Base-by-base conservation (phyloP, 306 rosid species). In the Corylus heterophylla region DNA sequence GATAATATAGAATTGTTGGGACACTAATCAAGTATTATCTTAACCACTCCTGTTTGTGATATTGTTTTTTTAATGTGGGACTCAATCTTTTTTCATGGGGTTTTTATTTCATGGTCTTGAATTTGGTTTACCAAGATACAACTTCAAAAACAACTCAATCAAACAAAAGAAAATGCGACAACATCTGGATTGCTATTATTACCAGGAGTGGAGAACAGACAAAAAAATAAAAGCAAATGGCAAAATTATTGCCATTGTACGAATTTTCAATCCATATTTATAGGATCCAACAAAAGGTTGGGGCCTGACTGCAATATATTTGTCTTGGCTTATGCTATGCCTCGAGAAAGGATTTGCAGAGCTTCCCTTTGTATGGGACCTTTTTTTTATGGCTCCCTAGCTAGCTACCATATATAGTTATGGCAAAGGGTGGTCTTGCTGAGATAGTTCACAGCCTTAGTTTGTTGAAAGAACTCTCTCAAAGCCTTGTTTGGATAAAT, bases 351-450 rank as follows among this genome's bases (percentile, higher is more conserved):
- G 71, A 70, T 54, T 74, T 51, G 75, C 61, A 63, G 76, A 47
- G 58, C 22, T 48, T 55, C 74, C 75, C 29, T 47, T 55, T 5
- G 45, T 69, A 48, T 25, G 54, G 56, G 20, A 12, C 35, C 47
- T 68, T 6, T 22, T 29, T 39, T 54, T 8, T 10, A 75, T 69
- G 16, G 74, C 74, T 62, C 51, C 70, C 77, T n/a, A 52, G 73
- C 82, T 58, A 67, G 73, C 82, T 58, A 67, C 69, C 39, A 79
- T n/a, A n/a, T n/a, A n/a, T 76, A 68, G 64, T 78, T 16, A 83
- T 79, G 81, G 76, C 67, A 37, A 66, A 52, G 62, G 79, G 73
- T 68, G 75, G 79, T 17, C 18, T 35, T 27, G 64, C 54, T 25
- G 61, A 62, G 64, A 45, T 70, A 45, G 39, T 27, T 47, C 48